phyloP scores from a whole-genome alignment of 805 yeast genomes.

The Starmerella khaoyaiensis region DNA sequence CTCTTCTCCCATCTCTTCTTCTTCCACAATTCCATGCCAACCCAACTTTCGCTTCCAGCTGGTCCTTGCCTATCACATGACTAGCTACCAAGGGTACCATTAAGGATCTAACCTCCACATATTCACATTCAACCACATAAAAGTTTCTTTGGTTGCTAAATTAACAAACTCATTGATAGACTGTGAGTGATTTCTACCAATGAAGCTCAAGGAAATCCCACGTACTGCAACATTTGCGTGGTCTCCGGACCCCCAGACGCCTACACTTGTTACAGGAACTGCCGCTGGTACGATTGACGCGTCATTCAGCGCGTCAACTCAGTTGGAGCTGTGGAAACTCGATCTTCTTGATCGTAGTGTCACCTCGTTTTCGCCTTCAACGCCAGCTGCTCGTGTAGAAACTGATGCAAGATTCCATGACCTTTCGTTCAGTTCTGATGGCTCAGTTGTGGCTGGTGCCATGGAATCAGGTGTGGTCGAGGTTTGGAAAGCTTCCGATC shows the following conservation, averaged over 20 bases:
- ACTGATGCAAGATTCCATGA: slow-evolving; percentile 42
- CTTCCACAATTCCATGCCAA: too few species aligned
- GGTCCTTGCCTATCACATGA: too few species aligned
- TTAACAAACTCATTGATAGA: too few species aligned
- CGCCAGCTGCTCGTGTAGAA: slow-evolving; percentile 17
- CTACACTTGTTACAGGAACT: slow-evolving; percentile 77
- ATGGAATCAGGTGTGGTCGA: slow-evolving; percentile 70
- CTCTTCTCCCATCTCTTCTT: too few species aligned
- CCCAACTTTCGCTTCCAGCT: too few species aligned
- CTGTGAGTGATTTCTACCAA: slow-evolving; percentile 26
- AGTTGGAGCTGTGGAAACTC: slow-evolving; percentile 70
- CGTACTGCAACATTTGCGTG: slow-evolving; percentile 94
- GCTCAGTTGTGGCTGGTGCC: slow-evolving; percentile 58
- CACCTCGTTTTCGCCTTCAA: slow-evolving; percentile 21
- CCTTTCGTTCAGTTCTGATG: slow-evolving; percentile 16
- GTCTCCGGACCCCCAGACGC: slow-evolving; percentile 59
- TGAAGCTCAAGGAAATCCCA: slow-evolving; percentile 68
- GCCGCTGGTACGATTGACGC: slow-evolving; percentile 94
- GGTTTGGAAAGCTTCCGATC: slow-evolving; percentile 49
- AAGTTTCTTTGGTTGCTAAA: too few species aligned
- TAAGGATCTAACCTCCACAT: too few species aligned
- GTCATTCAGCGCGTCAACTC: slow-evolving; percentile 64
- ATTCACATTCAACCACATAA: too few species aligned
- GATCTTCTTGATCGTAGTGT: slow-evolving; percentile 28
- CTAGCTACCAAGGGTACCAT: too few species aligned